Evolutionary conservation across 2,329 filamentous ascomycete species (phyloP), one percentile per base, ranked within the genome.

Genomic region (Septoria petroselini): DNA sequence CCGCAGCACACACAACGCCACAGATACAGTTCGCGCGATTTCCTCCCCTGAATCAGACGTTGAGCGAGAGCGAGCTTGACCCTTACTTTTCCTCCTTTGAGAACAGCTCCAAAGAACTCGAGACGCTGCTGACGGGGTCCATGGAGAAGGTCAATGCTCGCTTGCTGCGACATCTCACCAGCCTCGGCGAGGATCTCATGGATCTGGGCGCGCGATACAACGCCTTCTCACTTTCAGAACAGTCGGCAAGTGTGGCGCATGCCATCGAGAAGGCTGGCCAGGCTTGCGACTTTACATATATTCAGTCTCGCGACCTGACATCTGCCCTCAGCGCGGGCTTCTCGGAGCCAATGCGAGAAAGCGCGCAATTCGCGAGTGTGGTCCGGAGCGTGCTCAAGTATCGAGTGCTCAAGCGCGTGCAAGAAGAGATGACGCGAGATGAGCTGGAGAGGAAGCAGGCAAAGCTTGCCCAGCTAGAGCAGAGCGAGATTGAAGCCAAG

Each of bases 121-220:
- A 98, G 68, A 76, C 85, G 12, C 78, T 97, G 3, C 76, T 98
- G 2, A 90, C 87, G 62, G 93, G 93, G 0, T 90, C 89, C 4
- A 95, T 98, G 76, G 94, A 98, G 68, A 96, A 95, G 69, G 90
- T 96, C 54, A 98, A 97, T 64, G 83, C 91, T 25, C 82, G 93
- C 29, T 90, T 91, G 4, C 74, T 98, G 5, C 88, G 83, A 53
- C 93, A 98, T 63, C 71, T 97, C 7, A 88, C 88, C 11, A 83
- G 86, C 4, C 75, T 96, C 41, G 89, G 89, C 2, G 80, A 89
- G 4, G 93, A 98, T 66, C 78, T 97, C 53, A 89, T 90, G 59
- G 93, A 98, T 65, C 77, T 98, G 7, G 93, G 93, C 6, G 93
- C 91, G n/a, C 82, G 90, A 54, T 97, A 93, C 70, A 98, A 98